Evolutionary conservation across 257 asterid genomes (phyloP), one percentile per base, ranked within the genome.

Genomic region (Echites panduratus): DNA sequence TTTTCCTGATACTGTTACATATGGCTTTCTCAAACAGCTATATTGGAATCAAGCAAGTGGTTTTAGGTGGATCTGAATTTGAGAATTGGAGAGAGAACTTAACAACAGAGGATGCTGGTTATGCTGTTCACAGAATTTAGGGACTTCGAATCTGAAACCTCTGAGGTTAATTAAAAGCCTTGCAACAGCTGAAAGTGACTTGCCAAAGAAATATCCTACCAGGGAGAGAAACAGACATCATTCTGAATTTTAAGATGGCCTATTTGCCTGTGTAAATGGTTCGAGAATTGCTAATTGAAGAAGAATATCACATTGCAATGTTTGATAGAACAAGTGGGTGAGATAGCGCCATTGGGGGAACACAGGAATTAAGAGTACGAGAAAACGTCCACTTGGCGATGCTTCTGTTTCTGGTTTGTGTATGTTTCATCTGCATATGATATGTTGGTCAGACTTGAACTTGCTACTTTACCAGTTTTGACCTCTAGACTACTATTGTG

Each of bases 31-130:
- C 41, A 32, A 67, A 4, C 89, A 94, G 97, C 81, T 89, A 80
- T 78, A 75, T 88, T 5, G 99, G 99, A 47, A 88, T 94, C 71
- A 94, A 94, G 87, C 97, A 89, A 83, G 87, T 94, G 83, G 84
- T 81, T 77, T 94, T 94, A 71, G 99, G 97, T 16, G 97, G 97
- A 70, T 81, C 97, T 54, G 93, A 88, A 74, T 85, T 78, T n/a
- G 95, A 83, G 83, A 87, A 72, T 64, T 94, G 99, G 99, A 85
- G 72, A 68, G 98, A 89, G 69, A 77, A 83, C 85, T 80, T 91
- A 82, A 91, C 85, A 78, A 76, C 96, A 17, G 98, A 94, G 80
- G 95, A 85, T 73, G 84, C 75, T 20, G 97, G 97, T 61, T 94
- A 84, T 82, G 85, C 79, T 49, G 71, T 87, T 70, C 97, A 86